Base-by-base conservation (phyloP, 1,139 yeast species). In the Suhomyces ambrosiae region DNA sequence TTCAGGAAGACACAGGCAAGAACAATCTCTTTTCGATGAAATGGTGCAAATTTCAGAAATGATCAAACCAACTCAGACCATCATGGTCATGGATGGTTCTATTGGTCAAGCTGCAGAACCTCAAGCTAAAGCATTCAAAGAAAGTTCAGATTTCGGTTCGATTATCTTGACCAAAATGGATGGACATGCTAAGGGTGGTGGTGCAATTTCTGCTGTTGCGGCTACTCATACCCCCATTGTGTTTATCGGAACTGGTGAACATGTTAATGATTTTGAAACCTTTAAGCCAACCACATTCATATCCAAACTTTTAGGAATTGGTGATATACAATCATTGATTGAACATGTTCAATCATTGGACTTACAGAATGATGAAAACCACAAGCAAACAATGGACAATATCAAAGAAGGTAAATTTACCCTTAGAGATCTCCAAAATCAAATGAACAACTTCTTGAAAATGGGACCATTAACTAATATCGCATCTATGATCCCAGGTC, bases 161-260 rank as follows among this genome's bases (percentile, higher is more conserved):
- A 92, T 92, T 48, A 86, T 92, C 45, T 75, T 92, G 58, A 92
- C 98, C 19, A 92, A 92, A 62, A 84, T 92, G 95, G 98, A 92
- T 62, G 98, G 98, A 32, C 97, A 92, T 58, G 98, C 98, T 27
- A 92, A 86, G 65, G 98, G 98, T 60, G 98, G 98, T 68, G 98
- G 98, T 72, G 98, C 98, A 17, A 89, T 92, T 39, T 88, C 97
- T 28, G 98, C 98, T 0, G 97, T 92, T 38, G 98, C 98, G 1
- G 95, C 97, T 2, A 90, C 98, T 10, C 76, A 86, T 41, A 92
- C 97, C 0, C 98, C 98, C n/a, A 86, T 92, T 52, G 86, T 86
- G 7, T 92, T 92, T 58, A 92, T 92, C 42, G 98, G 98, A 76
- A 90, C 97, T 1, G 98, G 98, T 57, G 98, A 92, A 63, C 98